phyloP scores from a whole-genome alignment of 352 stramenopile genomes.

The Pythium myriotylum region DNA sequence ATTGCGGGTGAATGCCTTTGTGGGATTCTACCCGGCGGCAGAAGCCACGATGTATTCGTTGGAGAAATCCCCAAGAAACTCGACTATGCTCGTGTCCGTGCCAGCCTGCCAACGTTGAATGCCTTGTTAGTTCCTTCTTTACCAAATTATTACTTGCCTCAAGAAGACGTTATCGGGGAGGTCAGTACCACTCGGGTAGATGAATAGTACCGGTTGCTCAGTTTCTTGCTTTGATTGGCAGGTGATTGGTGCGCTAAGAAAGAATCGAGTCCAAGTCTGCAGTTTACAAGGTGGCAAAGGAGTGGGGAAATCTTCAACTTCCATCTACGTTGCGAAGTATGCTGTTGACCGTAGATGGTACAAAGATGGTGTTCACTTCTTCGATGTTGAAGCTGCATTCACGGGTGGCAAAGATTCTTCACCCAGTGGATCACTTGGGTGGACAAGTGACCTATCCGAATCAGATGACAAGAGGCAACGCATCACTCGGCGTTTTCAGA shows the following conservation, averaged over 20 bases:
- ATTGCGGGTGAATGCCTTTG: slow-evolving; percentile 19
- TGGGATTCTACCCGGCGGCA: slow-evolving; percentile 24
- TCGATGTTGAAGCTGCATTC: slow-evolving; percentile 41
- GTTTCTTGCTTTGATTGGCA: neutral
- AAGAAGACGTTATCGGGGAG: slow-evolving; percentile 51
- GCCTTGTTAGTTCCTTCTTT: slow-evolving; percentile 59
- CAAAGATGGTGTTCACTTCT: slow-evolving; percentile 57
- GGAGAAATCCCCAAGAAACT: slow-evolving; percentile 17
- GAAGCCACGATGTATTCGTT: slow-evolving; percentile 29
- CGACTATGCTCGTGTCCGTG: slow-evolving; percentile 10
- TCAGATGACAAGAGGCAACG: slow-evolving; percentile 22
- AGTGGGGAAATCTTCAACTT: slow-evolving; percentile 65
- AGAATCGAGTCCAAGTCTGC: slow-evolving; percentile 43
- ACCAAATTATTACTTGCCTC: slow-evolving; percentile 51
- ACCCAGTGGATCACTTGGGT: slow-evolving; percentile 14
- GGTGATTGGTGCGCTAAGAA: slow-evolving; percentile 26
- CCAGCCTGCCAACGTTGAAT: slow-evolving; percentile 40
- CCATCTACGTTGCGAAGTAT: slow-evolving; percentile 55
- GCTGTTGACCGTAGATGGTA: slow-evolving; percentile 45
- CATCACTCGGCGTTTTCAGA: slow-evolving; percentile 11
- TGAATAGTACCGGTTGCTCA: too few relatives aligned
- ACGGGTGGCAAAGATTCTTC: slow-evolving; percentile 5
- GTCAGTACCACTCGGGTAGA: slow-evolving; percentile 19
- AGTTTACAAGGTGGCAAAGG: slow-evolving; percentile 46
- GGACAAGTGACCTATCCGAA: slow-evolving; percentile 10